Evolutionary conservation across 1,284 basidiomycete species (phyloP), one percentile per base, ranked within the genome.

Genomic region (Melampsora abietis-canadensis): DNA sequence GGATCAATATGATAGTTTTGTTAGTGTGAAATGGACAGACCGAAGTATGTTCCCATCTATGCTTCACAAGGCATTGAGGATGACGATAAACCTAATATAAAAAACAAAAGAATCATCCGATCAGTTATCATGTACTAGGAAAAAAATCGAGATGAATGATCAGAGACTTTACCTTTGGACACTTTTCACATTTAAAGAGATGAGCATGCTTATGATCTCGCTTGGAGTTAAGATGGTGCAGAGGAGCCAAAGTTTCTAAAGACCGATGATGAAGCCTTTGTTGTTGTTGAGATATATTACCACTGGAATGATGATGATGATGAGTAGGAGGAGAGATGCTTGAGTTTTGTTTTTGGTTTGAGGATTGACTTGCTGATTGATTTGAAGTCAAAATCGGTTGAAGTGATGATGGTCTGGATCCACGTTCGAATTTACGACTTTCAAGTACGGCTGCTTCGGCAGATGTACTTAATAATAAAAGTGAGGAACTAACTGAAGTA

Each of bases 1-100:
- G 47, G 24, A 67, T 67, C 65, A 67, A 51, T 30, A 66, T 48
- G 44, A 46, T 66, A 4, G 21, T 6, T 34, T 66, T 34, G 46
- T 34, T 47, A 37, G n/a, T n/a, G n/a, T 48, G 27, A 24, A 15
- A 14, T 48, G 37, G 31, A 21, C 40, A 48, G 31, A 70, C 68
- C 37, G 92, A 92, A 34, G 91, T 92, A 80, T 98, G 94, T 82
- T 98, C 94, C 94, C 68, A 70, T 17, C 68, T 57, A 63, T 70
- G 68, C 31, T 70, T 70, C 4, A 70, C 60, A 15, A 70, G 46
- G 30, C 68, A 70, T 34, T 70, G 68, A n/a, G 68, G 68, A 60
- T 70, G 68, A 30, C 68, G 37, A 37, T 70, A 70, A 51, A 70
- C 68, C 68, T 70, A 60, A 37, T 2, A 59, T 17, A 54, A 54